phyloP scores from a whole-genome alignment of 192 early-diverging fungal species.

The Coemansia sp. region DNA sequence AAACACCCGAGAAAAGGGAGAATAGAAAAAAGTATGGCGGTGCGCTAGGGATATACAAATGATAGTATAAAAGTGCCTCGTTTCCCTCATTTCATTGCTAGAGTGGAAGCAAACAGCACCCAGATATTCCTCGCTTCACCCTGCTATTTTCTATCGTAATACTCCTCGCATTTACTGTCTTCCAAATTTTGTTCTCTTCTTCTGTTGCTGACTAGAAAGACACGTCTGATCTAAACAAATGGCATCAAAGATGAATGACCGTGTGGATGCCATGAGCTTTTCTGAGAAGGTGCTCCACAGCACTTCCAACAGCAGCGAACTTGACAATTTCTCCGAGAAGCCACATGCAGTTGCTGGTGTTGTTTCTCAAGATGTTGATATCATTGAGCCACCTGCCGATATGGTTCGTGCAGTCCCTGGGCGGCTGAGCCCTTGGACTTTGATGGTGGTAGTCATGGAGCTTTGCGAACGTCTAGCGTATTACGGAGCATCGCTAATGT shows the following conservation, averaged over 20 bases:
- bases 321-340: constrained; percentile 9
- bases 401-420: constrained; percentile 19
- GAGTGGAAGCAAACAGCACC: too few species aligned
- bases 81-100: neutral
- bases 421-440: constrained; percentile 25
- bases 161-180: neutral
- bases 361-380: constrained; percentile 5
- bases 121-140: neutral
- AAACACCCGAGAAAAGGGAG: too few species aligned
- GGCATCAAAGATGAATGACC: constrained; percentile 4
- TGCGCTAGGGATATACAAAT: too few species aligned
- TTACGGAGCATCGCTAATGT: constrained; percentile 57
- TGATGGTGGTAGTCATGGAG: constrained; percentile 57
- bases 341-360: neutral
- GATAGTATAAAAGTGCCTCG: too few species aligned
- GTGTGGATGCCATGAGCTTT: neutral
- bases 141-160: neutral
- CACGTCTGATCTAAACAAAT: neutral
- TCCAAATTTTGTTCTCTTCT: neutral
- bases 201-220: neutral
- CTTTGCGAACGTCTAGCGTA: constrained; percentile 61
- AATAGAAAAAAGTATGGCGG: too few species aligned
- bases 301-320: neutral
- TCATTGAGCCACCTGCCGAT: constrained; percentile 27
- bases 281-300: constrained; percentile 8